Evolutionary conservation across 805 yeast genomes (phyloP).

Genomic region (Spathaspora arborariae): DNA sequence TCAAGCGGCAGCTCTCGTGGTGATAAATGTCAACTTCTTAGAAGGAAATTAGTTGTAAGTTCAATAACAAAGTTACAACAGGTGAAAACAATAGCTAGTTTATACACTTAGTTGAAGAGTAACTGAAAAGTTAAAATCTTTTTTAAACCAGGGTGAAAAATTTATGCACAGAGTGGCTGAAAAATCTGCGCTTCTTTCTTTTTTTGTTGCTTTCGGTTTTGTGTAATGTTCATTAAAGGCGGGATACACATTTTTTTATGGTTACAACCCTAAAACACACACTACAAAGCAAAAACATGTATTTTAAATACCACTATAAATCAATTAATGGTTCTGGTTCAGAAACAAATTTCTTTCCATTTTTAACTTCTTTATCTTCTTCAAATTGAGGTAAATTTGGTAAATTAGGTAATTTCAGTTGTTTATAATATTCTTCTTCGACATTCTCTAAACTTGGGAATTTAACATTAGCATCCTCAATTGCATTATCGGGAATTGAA

Average conservation of each 20-base stretch:
- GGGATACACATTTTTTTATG: neutral
- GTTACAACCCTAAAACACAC: neutral
- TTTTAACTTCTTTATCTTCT: conserved; percentile 3
- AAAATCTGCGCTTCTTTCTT: too few species aligned
- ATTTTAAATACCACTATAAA: conserved; percentile 14
- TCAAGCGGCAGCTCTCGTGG: conserved; percentile 47
- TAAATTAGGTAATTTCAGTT: conserved; percentile 1
- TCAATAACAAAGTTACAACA: neutral
- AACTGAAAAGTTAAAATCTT: neutral
- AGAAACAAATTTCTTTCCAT: conserved; percentile 9
- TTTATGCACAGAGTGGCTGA: too few species aligned
- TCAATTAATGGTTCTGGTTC: conserved; percentile 44
- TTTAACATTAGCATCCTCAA: conserved; percentile 10
- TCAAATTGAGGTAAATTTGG: conserved; percentile 7
- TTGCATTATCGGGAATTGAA: conserved; percentile 9
- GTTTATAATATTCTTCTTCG: conserved; percentile 5
- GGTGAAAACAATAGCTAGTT: neutral
- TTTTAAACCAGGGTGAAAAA: neutral
- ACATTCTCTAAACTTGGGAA: conserved; percentile 11
- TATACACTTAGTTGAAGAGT: neutral
- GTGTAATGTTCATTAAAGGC: too few species aligned
- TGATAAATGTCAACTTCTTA: neutral
- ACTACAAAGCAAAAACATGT: neutral
- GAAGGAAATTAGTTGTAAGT: too few species aligned
- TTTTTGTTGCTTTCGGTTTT: too few species aligned